Percentiles rank a stretch among this genome's conserved stretches.
Conservation (phyloP, 768 basidiomycete species). For the Phaffia australis region DNA sequence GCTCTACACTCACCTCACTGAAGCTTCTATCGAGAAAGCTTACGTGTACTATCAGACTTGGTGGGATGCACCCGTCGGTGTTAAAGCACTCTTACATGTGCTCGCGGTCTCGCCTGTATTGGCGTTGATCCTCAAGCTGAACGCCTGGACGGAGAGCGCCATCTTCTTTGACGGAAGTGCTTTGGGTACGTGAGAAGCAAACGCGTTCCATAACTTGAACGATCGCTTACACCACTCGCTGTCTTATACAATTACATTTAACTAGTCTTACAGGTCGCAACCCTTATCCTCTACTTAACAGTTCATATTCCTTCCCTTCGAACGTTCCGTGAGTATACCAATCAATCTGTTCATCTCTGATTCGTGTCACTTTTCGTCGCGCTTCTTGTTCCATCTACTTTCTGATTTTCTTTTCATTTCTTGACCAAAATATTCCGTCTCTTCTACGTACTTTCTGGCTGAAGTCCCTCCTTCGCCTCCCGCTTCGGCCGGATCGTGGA, state of each 20-base stretch:
- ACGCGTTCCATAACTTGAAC: background rate
- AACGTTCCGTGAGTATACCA: conserved; percentile 47
- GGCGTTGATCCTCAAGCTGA: conserved; percentile 65
- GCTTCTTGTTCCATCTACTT: background rate
- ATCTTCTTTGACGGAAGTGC: conserved; percentile 89
- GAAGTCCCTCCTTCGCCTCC: conserved; percentile 33
- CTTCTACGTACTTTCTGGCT: background rate
- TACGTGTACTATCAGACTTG: conserved; percentile 87
- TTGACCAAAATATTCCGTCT: background rate
- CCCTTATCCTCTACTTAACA: conserved; percentile 65
- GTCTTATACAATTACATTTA: background rate
- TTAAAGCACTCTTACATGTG: conserved; percentile 85
- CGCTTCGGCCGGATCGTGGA: conserved; percentile 26
- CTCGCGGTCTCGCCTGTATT: conserved; percentile 67
- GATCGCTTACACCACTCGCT: background rate
- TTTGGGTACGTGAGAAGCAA: conserved; percentile 50
- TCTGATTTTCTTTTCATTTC: background rate
- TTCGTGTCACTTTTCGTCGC: background rate
- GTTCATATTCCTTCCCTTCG: conserved; percentile 69
- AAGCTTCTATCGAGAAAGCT: conserved; percentile 59
- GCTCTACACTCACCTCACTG: conserved; percentile 56
- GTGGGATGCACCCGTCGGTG: conserved; percentile 82
- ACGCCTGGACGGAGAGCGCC: conserved; percentile 83
- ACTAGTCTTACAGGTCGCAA: conserved; percentile 62
- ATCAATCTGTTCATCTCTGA: background rate